Base-by-base conservation (phyloP, 2,329 filamentous ascomycete genomes). In the Thermothelomyces thermophilus region DNA sequence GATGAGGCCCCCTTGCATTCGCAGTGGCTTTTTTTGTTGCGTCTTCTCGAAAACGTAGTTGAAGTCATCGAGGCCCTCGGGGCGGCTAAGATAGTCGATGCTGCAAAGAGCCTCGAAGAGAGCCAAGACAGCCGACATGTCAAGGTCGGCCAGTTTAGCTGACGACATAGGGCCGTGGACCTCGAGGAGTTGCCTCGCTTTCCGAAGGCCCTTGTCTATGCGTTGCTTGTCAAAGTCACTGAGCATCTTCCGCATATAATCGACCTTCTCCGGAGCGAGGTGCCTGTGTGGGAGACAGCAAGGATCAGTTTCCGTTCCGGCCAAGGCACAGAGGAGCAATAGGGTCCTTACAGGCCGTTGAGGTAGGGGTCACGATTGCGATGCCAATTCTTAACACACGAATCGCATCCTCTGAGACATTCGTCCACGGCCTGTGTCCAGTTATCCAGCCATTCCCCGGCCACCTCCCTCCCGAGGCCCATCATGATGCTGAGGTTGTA, bases 21-120 rank as follows among this genome's bases (percentile, higher is more conserved):
- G 89, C 16, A 96, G 73, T n/a, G 82, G 80, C 59, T 80, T 89
- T 61, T 84, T 90, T 13, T 80, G 80, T 66, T 91, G 87, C 2
- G 94, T 82, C 19, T 89, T 76, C 58, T 80, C 75, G 65, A 97
- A 96, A 10, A 94, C 88, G 58, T 77, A 81, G 63, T 95, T 86
- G 64, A 97, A 95, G 56, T 83, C 64, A 0, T 64, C 59, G 2
- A 75, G 71, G 56, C 74, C 73, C 3, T 74, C 72, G 1, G 75
- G 70, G n/a, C 72, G 58, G 39, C 69, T 75, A 53, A 96, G 73
- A 63, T 94, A 89, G 1, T 85, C 76, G 57, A 90, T 81, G 65
- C 86, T 95, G 65, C 90, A 95, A 45, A 97, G 71, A 0, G 86
- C 84, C 65, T 97, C 91, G 60, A 94, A 95, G 26, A 97, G 79